phyloP scores from a whole-genome alignment of 2,329 filamentous ascomycete species.

The Thelonectria rubi region DNA sequence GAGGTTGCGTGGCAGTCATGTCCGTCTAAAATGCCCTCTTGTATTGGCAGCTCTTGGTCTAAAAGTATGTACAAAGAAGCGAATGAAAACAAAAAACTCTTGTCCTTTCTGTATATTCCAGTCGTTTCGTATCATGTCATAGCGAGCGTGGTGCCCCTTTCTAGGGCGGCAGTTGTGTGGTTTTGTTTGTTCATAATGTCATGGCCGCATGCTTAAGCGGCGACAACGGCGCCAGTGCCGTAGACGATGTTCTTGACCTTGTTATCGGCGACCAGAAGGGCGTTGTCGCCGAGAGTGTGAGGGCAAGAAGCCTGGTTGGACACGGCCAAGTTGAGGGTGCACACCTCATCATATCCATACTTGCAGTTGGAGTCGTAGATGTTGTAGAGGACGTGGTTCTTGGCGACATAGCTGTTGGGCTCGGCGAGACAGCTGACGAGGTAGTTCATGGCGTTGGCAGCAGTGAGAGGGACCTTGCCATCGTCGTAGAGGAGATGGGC shows the following conservation, averaged over 20 bases:
- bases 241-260: constrained; percentile 64
- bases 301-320: constrained; percentile 63
- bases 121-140: constrained; percentile 33
- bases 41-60: constrained; percentile 13
- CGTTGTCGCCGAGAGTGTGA: constrained; percentile 51
- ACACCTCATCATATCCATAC: constrained; percentile 61
- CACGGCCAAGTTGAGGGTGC: constrained; percentile 56
- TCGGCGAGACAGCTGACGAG: constrained; percentile 57
- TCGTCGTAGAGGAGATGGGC: constrained; percentile 57
- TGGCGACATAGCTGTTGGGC: constrained; percentile 59
- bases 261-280: constrained; percentile 31
- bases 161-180: constrained; percentile 24
- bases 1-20: background rate
- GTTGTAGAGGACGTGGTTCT: constrained; percentile 64
- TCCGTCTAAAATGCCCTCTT: constrained; percentile 11
- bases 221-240: constrained; percentile 52
- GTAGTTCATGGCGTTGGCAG: constrained; percentile 66
- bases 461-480: constrained; percentile 62
- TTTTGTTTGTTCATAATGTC: constrained; percentile 16
- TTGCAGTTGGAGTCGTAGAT: constrained; percentile 61
- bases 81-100: constrained; percentile 29
- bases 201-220: constrained; percentile 20
- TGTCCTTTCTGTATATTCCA: constrained; percentile 33
- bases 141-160: constrained; percentile 32
- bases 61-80: constrained; percentile 37